phyloP scores from a whole-genome alignment of 179 eudicot genomes.

The Beta lomatogona region DNA sequence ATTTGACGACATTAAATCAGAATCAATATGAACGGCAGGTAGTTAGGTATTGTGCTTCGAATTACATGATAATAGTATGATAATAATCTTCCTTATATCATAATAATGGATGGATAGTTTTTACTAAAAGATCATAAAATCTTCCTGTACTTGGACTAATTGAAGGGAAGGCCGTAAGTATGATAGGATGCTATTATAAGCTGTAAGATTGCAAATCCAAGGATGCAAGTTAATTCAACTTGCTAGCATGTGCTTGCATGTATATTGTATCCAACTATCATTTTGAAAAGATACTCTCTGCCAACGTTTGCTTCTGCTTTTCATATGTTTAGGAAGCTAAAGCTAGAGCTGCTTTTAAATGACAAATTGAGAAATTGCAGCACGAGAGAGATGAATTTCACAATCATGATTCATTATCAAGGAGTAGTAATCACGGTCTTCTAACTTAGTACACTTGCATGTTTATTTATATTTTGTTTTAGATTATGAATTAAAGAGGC shows the following conservation, averaged over 20 bases:
- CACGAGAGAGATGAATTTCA: constrained; percentile 91
- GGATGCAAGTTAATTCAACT: not conserved
- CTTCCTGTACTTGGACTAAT: not conserved
- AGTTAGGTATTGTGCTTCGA: not conserved
- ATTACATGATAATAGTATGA: not conserved
- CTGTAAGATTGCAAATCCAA: constrained; percentile 15
- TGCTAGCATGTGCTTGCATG: not conserved
- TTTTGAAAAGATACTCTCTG: not conserved
- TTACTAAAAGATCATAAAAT: not conserved
- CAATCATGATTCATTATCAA: constrained; percentile 58
- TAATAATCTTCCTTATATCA: not conserved
- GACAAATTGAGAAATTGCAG: constrained; percentile 88
- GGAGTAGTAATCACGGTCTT: accelerated
- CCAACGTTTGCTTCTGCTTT: constrained; percentile 2
- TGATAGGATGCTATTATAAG: constrained; percentile 5
- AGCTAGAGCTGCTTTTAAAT: constrained; percentile 77
- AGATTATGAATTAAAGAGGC: too few relatives aligned
- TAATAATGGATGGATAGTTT: not conserved
- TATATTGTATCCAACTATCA: not conserved
- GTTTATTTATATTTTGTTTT: too few relatives aligned
- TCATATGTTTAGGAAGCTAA: constrained; percentile 74
- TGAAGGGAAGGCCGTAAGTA: not conserved
- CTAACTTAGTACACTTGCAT: too few relatives aligned
- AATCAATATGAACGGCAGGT: not conserved
- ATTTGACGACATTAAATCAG: not conserved